Base-by-base conservation (phyloP, 2,329 filamentous ascomycete genomes). In the Nigrograna mackinnonii region DNA sequence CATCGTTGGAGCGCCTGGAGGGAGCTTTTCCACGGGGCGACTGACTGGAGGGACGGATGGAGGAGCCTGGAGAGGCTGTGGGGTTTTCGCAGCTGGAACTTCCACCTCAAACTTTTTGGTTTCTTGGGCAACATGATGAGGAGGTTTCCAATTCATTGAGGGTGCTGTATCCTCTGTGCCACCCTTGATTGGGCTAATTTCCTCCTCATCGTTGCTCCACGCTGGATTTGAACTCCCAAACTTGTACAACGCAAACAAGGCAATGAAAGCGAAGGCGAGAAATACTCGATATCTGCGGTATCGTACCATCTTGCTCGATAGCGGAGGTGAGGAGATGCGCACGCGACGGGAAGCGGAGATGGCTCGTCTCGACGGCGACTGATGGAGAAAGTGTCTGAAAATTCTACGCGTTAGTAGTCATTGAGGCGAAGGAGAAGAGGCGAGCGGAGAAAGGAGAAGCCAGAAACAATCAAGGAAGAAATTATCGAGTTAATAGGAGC, bases 221-320 rank as follows among this genome's bases (percentile, higher is more conserved):
- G 70, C 72, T 41, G 72, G 62, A 44, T 67, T 69, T 44, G 76
- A 71, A 36, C 68, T 67, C 22, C 70, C 64, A 49, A 82, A 80
- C 50, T 77, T 76, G 54, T 82, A 73, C 39, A 83, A 62, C 3
- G 73, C 71, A 46, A 85, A 70, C 37, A 82, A 66, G 37, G 82
- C 65, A 43, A 84, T 62, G 47, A 79, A 66, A 41, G 82, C 76
- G 54, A 78, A 77, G 47, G 82, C 60, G 22, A 82, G 63, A 47
- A 85, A 83, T 43, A 83, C 72, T 45, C 84, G 79, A 58, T 85
- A 85, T 60, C 83, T 75, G 55, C 84, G 69, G 49, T 79, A 74
- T 38, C 84, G 79, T 44, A 80, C 66, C 77, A 86, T 83, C 20
- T 34, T 35, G 19, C n/a, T n/a, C n/a, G n/a, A n/a, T n/a, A n/a